Evolutionary conservation across 2,329 filamentous ascomycete species (phyloP), one percentile per base, ranked within the genome.

Genomic region (Xylariaceae sp.): DNA sequence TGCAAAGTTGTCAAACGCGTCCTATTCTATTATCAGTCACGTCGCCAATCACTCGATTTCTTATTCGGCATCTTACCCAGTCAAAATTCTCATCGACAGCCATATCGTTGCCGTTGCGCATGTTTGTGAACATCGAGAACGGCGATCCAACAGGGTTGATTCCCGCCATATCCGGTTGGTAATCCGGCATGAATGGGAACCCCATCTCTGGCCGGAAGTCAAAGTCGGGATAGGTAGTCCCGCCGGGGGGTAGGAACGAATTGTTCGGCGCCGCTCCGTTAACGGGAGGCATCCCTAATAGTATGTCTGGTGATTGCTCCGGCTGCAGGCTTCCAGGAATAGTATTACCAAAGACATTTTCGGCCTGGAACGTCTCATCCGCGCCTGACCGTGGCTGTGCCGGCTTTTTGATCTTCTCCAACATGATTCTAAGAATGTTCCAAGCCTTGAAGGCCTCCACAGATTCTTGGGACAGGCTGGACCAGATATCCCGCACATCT

Each of bases 371-470:
- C 4, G 59, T 51, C 18, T 53, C 51, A 45, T 62, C 63, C 18
- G 63, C 59, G 35, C 57, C 59, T 4, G 30, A 37, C n/a, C 65
- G 61, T 8, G 62, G 41, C 8, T 64, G 60, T 18, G 72, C 73
- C 8, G 81, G 78, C 58, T 75, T 77, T 67, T 82, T 87, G 56
- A 97, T 80, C 73, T 94, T 94, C 37, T 86, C 81, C 50, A 97
- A 76, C 83, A 97, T 92, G 55, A 97, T 86, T 18, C 86, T 86
- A n/a, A 97, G 78, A 23, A 93, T 82, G 48, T 85, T 85, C 47
- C 85, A 85, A 1, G 91, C 93, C 75, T 97, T 97, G 76, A 87
- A 92, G 0, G 92, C 91, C 66, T 97, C 93, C 76, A 97, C 88
- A 0, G 89, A 94, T 23, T 86, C 80, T 57, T 94, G 88, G 2